These are phyloP conservation scores for Aquilaria malaccensis DNA, from an alignment of 345 rosid genomes.

Conservation along the genomic window DNA sequence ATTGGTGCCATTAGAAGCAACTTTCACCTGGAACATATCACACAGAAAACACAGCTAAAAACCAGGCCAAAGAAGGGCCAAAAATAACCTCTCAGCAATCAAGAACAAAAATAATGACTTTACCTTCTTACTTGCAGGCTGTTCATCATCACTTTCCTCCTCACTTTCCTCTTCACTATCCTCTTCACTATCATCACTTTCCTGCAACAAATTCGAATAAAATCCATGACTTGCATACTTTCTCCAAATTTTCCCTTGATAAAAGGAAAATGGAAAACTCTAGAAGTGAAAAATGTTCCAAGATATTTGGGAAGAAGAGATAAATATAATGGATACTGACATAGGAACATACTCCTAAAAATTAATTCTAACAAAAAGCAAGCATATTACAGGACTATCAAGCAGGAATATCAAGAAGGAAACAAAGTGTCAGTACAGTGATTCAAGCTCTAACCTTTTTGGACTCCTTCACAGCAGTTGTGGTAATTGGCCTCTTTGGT, in stretches of 20 bases:
- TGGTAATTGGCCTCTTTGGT: background rate
- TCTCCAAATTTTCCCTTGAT: too few species aligned
- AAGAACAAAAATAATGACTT: background rate
- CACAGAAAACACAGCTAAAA: background rate
- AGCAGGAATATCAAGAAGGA: background rate
- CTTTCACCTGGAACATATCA: slow-evolving; percentile 18
- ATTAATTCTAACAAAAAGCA: background rate
- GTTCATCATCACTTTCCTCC: slow-evolving; percentile 43
- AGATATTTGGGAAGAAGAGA: background rate
- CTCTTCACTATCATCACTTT: slow-evolving; percentile 28
- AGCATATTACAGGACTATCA: background rate
- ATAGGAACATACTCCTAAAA: background rate
- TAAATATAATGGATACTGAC: background rate
- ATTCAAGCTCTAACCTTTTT: background rate
- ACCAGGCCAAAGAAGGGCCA: background rate
- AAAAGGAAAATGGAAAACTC: too few species aligned
- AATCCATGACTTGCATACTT: too few species aligned
- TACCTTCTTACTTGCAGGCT: slow-evolving; percentile 45
- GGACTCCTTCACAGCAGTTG: background rate
- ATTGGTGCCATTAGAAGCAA: slow-evolving; percentile 11
- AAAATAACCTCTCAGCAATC: background rate
- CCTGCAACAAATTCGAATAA: background rate
- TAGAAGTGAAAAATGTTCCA: background rate
- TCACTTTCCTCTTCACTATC: slow-evolving; percentile 35
- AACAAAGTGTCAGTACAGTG: too few species aligned